These are phyloP conservation scores for Raffaelea arxii DNA, from an alignment of 2,329 filamentous ascomycete species.

Conservation along the genomic window DNA sequence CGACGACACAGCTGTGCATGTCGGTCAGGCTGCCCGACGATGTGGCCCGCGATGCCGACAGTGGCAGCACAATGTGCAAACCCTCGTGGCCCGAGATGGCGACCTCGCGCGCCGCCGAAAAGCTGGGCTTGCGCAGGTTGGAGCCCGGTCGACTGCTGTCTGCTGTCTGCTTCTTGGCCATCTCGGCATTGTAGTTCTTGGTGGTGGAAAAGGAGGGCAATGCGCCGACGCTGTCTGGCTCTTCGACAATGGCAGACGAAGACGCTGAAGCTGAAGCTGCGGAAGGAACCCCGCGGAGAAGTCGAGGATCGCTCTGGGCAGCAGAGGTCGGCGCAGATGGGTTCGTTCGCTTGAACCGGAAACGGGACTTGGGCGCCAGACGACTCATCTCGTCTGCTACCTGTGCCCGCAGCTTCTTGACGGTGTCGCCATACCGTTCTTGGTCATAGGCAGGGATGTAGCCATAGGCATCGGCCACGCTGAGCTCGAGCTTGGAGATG, in stretches of 20 bases:
- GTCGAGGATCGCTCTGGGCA: conserved; percentile 29
- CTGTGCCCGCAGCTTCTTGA: conserved; percentile 73
- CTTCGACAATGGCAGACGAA: conserved; percentile 16
- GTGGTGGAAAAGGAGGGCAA: conserved; percentile 22
- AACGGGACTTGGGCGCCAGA: conserved; percentile 67
- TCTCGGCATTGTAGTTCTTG: conserved; percentile 50
- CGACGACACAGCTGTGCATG: conserved; percentile 62
- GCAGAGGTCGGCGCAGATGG: conserved; percentile 11
- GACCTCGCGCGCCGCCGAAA: conserved; percentile 51
- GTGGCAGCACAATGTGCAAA: conserved; percentile 69
- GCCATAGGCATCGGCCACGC: conserved; percentile 74
- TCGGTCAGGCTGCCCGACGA: conserved; percentile 65
- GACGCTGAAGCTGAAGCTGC: background rate
- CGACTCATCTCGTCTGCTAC: conserved; percentile 59
- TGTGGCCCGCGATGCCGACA: conserved; percentile 59
- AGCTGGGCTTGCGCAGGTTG: conserved; percentile 48
- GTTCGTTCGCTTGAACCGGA: conserved; percentile 57
- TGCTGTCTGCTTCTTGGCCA: too few relatives aligned
- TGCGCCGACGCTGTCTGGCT: conserved; percentile 26
- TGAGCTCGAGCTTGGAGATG: conserved; percentile 71
- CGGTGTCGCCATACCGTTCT: conserved; percentile 67
- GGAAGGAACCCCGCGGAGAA: conserved; percentile 16
- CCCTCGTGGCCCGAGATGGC: conserved; percentile 56
- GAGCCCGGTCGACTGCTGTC: conserved; percentile 9
- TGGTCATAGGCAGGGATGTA: conserved; percentile 86